phyloP scores from a whole-genome alignment of 2,329 filamentous ascomycete species.

The Colletotrichum nymphaeae region DNA sequence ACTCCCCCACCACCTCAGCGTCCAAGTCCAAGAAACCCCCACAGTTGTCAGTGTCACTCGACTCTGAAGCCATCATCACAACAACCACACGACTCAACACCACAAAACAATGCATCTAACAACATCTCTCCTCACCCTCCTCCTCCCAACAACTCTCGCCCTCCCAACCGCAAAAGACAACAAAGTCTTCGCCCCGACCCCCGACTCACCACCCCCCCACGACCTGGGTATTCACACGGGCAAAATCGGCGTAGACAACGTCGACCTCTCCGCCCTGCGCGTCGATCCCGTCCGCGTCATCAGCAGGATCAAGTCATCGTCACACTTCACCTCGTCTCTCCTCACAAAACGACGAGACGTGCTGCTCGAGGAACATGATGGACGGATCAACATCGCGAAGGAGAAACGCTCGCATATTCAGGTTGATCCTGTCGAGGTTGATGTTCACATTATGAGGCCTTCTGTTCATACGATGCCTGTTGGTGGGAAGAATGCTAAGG shows the following conservation, averaged over 20 bases:
- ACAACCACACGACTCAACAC: background rate
- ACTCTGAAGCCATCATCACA: background rate
- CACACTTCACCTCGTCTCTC: background rate
- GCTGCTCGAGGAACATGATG: background rate
- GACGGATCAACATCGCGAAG: background rate
- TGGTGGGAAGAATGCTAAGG: too few species aligned
- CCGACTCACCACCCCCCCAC: background rate
- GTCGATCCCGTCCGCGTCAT: constrained; percentile 25
- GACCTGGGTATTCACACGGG: constrained; percentile 11
- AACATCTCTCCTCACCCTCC: background rate
- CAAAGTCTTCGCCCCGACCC: background rate
- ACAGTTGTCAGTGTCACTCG: background rate
- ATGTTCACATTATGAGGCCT: background rate
- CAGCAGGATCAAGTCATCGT: background rate
- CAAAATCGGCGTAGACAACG: constrained; percentile 26
- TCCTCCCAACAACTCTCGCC: background rate
- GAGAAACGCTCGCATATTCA: background rate
- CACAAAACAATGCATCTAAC: background rate
- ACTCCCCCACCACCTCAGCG: background rate
- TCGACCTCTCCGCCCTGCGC: constrained; percentile 23
- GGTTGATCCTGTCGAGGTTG: constrained; percentile 22
- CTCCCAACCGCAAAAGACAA: constrained; percentile 20
- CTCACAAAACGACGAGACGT: background rate
- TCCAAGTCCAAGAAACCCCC: background rate
- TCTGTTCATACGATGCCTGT: background rate